These are phyloP conservation scores for Sporothrix mexicana DNA, from an alignment of 2,329 filamentous ascomycete species.

Conservation along the genomic window DNA sequence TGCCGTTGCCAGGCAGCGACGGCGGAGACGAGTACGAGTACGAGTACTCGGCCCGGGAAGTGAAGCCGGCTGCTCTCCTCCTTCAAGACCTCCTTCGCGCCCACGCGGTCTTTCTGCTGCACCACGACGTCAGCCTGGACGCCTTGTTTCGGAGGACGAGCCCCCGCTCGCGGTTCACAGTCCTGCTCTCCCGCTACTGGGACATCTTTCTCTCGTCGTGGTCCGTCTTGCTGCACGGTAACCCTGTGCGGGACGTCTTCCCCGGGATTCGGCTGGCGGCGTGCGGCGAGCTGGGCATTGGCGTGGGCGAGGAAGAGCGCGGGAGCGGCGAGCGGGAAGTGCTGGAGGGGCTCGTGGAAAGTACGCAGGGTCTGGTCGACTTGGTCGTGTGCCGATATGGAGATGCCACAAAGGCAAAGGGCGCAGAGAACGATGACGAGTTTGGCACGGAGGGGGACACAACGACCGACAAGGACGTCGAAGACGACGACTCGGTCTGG, in stretches of 20 bases:
- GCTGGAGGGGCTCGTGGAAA: conserved; percentile 80
- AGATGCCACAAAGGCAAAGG: background rate
- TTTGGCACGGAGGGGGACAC: background rate
- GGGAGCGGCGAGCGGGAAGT: conserved; percentile 94
- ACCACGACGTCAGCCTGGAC: conserved; percentile 78
- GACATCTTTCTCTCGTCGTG: conserved; percentile 71
- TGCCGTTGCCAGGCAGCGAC: too few species aligned
- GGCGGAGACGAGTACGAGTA: too few species aligned
- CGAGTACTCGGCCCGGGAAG: conserved; percentile 88
- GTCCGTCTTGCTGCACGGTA: conserved; percentile 90
- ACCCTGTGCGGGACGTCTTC: conserved; percentile 79
- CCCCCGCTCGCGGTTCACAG: conserved; percentile 71
- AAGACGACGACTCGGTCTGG: conserved; percentile 58
- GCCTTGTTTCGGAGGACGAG: conserved; percentile 67
- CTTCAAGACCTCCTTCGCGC: conserved; percentile 82
- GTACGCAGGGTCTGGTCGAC: conserved; percentile 85
- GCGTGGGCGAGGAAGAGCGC: conserved; percentile 93
- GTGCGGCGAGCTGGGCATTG: conserved; percentile 88
- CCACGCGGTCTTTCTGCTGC: conserved; percentile 82
- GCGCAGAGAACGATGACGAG: conserved; percentile 40
- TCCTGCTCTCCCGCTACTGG: conserved; percentile 81
- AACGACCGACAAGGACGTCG: conserved; percentile 35
- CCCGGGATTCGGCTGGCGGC: conserved; percentile 86
- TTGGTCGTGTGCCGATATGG: conserved; percentile 88
- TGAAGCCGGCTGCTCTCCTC: conserved; percentile 80